phyloP scores from a whole-genome alignment of 176 grass and related monocot genomes.

The Leersia perrieri region DNA sequence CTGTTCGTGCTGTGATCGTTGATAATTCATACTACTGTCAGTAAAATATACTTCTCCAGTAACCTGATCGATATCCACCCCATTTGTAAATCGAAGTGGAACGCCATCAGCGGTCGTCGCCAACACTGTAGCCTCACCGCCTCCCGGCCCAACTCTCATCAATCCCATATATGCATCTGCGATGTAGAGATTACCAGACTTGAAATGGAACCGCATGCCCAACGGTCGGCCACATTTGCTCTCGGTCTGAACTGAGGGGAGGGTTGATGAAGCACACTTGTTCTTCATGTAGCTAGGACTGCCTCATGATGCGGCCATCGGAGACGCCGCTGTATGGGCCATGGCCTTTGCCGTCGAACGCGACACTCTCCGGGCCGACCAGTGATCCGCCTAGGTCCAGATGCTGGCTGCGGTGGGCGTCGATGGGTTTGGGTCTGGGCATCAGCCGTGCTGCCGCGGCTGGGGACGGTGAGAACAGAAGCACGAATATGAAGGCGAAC shows the following conservation, averaged over 20 bases:
- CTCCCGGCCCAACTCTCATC: conserved; percentile 21
- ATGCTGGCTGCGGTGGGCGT: no score
- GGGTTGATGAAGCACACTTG: neutral
- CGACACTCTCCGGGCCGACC: conserved; percentile 25
- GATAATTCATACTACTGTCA: conserved; percentile 12
- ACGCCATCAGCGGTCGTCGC: conserved; percentile 28
- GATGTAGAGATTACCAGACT: conserved; percentile 32
- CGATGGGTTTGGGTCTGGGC: no score
- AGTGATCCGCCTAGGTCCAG: neutral
- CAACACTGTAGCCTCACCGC: conserved; percentile 12
- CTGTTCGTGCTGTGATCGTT: neutral
- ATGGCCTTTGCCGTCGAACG: conserved; percentile 22
- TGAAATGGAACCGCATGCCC: conserved; percentile 29
- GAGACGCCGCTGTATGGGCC: conserved; percentile 37
- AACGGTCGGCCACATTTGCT: conserved; percentile 25
- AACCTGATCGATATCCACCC: conserved; percentile 10
- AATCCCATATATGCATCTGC: conserved; percentile 34
- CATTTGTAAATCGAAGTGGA: conserved; percentile 22
- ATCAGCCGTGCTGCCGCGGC: no score
- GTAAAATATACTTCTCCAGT: conserved; percentile 34
- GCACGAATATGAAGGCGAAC: no score
- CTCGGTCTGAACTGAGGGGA: neutral
- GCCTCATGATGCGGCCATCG: conserved; percentile 21
- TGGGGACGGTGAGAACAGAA: no score
- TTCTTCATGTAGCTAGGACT: neutral